A percentile compares a stretch with the other conserved stretches of the same genome.
Conservation (phyloP, 2,329 filamentous ascomycete genomes). For the Fusarium neocosmosporiellum region DNA sequence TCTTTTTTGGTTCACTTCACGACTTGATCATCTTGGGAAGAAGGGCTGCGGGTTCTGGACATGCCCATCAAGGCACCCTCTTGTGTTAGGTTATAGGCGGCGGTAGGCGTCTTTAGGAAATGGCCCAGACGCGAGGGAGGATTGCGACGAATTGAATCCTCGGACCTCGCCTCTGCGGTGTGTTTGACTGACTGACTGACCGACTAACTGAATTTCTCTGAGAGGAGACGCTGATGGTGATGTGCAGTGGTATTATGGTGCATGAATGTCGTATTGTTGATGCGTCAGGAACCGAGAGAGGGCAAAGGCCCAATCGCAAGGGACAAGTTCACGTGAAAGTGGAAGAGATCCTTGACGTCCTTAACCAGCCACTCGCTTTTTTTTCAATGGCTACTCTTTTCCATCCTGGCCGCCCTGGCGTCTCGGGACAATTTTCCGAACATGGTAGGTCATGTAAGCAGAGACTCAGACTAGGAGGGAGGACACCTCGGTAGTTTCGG, state of each 20-base stretch:
- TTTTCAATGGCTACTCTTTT: slow-evolving; percentile 2
- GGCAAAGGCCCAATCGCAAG: slow-evolving; percentile 6
- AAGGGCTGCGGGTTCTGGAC: slow-evolving; percentile 40
- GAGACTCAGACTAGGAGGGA: neutral
- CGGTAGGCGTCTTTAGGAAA: slow-evolving; percentile 41
- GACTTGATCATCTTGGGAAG: slow-evolving; percentile 43
- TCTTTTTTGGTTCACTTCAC: slow-evolving; percentile 33
- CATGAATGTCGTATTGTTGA: slow-evolving; percentile 1
- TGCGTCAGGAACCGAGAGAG: neutral
- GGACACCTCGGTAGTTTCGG: slow-evolving; percentile 30
- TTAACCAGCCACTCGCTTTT: slow-evolving; percentile 36
- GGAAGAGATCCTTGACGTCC: slow-evolving; percentile 13
- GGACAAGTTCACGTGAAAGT: slow-evolving; percentile 34
- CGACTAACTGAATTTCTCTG: neutral
- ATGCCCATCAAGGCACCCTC: slow-evolving; percentile 37
- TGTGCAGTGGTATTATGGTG: slow-evolving; percentile 7
- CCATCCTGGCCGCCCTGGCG: neutral
- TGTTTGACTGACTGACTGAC: slow-evolving; percentile 3
- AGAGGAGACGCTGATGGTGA: slow-evolving; percentile 7
- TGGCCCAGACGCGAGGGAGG: slow-evolving; percentile 27
- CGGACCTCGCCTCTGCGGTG: slow-evolving; percentile 25
- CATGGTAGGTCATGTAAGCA: slow-evolving; percentile 18
- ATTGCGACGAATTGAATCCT: slow-evolving; percentile 42
- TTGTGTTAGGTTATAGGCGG: slow-evolving; percentile 43
- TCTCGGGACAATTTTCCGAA: slow-evolving; percentile 32